phyloP scores from a whole-genome alignment of 768 basidiomycete genomes.

The Naganishia friedmannii region DNA sequence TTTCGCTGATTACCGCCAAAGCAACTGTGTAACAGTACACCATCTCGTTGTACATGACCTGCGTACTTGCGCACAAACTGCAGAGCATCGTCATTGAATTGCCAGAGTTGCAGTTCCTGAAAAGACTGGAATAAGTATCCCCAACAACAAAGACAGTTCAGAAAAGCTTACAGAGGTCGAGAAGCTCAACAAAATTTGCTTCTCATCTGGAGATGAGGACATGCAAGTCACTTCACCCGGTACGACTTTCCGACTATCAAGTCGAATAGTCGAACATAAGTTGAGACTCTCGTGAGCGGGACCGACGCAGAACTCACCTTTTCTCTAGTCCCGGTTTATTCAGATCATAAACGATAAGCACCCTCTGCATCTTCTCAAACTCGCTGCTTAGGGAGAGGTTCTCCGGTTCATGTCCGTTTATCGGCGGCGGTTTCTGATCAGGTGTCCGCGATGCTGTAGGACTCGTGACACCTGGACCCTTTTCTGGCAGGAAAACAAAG shows the following conservation, averaged over 20 bases:
- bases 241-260: constrained; percentile 35
- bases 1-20: constrained; percentile 87
- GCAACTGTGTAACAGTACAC: constrained; percentile 78
- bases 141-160: neutral
- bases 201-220: constrained; percentile 78
- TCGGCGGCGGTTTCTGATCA: constrained; percentile 53
- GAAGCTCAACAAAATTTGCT: constrained; percentile 79
- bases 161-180: constrained; percentile 69
- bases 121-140: constrained; percentile 22
- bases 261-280: neutral
- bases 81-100: constrained; percentile 61
- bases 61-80: constrained; percentile 74
- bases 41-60: constrained; percentile 77
- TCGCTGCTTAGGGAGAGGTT: constrained; percentile 4
- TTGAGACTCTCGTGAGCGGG: neutral
- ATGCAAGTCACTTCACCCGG: constrained; percentile 80
- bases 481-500: constrained; percentile 32
- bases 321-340: constrained; percentile 16
- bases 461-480: constrained; percentile 35
- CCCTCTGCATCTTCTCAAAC: constrained; percentile 50
- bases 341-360: constrained; percentile 75
- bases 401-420: constrained; percentile 71
- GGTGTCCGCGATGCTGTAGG: constrained; percentile 41
- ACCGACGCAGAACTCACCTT: neutral
- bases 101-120: constrained; percentile 87